Conservation (phyloP, 2,329 filamentous ascomycete species). For the Sporothrix variecibatus region DNA sequence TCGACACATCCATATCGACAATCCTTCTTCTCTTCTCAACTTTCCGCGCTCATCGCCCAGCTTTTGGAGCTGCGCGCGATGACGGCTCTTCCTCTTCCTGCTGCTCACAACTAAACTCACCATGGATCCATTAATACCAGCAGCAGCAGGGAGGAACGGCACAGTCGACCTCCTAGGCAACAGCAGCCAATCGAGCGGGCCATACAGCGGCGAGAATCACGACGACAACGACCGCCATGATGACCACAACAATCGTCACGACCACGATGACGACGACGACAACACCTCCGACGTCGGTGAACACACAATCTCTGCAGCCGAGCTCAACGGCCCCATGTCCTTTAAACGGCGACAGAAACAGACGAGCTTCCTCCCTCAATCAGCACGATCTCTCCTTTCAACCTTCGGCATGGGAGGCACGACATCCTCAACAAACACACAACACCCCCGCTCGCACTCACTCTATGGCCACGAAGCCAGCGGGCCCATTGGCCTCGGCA, state of each 20-base stretch:
- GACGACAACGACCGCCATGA: not conserved
- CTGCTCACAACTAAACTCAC: not conserved
- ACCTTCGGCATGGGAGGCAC: conserved; percentile 39
- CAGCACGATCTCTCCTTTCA: conserved; percentile 50
- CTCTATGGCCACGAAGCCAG: not conserved
- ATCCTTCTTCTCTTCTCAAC: not conserved
- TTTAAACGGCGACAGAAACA: conserved; percentile 71
- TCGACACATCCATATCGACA: not conserved
- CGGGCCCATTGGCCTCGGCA: not conserved
- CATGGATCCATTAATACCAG: conserved; percentile 27
- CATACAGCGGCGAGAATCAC: conserved; percentile 1
- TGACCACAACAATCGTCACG: not conserved
- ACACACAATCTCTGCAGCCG: conserved; percentile 50
- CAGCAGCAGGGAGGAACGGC: conserved; percentile 35
- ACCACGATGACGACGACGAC: not conserved
- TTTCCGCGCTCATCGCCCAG: not conserved
- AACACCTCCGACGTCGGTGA: conserved; percentile 35
- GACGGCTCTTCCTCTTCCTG: conserved; percentile 24
- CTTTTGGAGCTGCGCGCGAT: conserved; percentile 21
- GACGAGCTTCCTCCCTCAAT: conserved; percentile 48
- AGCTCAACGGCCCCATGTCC: conserved; percentile 57
- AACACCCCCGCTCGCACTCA: not conserved
- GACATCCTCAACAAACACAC: not conserved
- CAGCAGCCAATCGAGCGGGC: conserved; percentile 30
- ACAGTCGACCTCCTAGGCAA: conserved; percentile 49